Percentiles rank a stretch among this genome's conserved stretches.
Evolutionary conservation across 202 grass and related monocot species (phyloP).

Genomic region (Saccharum hybrid): DNA sequence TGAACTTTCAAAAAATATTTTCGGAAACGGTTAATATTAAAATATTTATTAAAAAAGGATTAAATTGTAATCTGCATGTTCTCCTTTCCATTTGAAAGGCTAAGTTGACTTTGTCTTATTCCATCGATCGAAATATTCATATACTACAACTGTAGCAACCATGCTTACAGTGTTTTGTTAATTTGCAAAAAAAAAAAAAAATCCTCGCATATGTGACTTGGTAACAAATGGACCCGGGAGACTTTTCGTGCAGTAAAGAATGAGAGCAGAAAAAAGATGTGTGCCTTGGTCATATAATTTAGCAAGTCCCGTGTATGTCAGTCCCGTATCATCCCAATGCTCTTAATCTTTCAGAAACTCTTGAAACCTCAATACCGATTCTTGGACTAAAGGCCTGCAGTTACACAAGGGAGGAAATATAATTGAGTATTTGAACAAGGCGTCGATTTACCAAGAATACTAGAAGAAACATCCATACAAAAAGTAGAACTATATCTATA

Average conservation of each 20-base stretch:
- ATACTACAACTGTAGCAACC: too few species aligned
- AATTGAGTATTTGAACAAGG: not conserved
- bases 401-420: not conserved
- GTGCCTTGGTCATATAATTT: not conserved
- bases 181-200: too few species aligned
- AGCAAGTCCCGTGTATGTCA: not conserved
- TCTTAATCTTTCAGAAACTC: conserved; percentile 54
- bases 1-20: too few species aligned
- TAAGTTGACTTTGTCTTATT: too few species aligned
- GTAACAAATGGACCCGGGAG: not conserved
- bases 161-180: too few species aligned
- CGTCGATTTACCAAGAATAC: not conserved
- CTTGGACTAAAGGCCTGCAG: conserved; percentile 64
- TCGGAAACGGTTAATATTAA: too few species aligned
- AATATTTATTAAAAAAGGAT: too few species aligned
- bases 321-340: conserved; percentile 36
- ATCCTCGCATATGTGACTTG: not conserved
- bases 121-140: too few species aligned
- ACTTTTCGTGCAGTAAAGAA: not conserved
- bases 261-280: not conserved
- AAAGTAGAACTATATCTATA: too few species aligned
- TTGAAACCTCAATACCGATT: conserved; percentile 64
- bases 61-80: too few species aligned
- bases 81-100: too few species aligned
- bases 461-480: too few species aligned